Evolutionary conservation across 2,329 filamentous ascomycete genomes (phyloP).

Genomic region (Sclerotiophoma versabilis): DNA sequence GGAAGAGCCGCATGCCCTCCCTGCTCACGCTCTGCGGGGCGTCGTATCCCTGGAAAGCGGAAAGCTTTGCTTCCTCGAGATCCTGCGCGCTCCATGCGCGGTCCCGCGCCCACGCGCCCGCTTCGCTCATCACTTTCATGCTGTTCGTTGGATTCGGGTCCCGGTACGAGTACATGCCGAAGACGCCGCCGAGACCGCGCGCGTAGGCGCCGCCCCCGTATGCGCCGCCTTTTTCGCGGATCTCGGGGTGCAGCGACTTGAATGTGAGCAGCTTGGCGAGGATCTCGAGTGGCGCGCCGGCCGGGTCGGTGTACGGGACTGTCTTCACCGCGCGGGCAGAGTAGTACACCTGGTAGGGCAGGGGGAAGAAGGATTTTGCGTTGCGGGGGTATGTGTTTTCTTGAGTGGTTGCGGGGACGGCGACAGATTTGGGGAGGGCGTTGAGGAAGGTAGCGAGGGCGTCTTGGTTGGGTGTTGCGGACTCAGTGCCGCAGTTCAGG

Average conservation of each 20-base stretch:
- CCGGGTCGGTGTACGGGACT: slow-evolving; percentile 77
- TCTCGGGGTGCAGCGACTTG: slow-evolving; percentile 96
- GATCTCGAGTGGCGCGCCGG: slow-evolving; percentile 83
- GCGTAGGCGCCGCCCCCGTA: slow-evolving; percentile 93
- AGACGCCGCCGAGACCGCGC: slow-evolving; percentile 79
- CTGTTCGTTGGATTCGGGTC: slow-evolving; percentile 95
- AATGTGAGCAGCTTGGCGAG: slow-evolving; percentile 92
- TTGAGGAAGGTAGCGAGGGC: slow-evolving; percentile 75
- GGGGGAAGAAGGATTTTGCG: slow-evolving; percentile 83
- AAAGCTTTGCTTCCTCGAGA: slow-evolving; percentile 94
- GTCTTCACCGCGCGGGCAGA: slow-evolving; percentile 83
- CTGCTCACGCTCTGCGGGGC: slow-evolving; percentile 85
- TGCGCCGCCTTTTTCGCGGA: slow-evolving; percentile 95
- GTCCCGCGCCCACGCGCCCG: slow-evolving; percentile 82
- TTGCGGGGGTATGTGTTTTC: slow-evolving; percentile 51
- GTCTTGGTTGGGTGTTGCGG: slow-evolving; percentile 71
- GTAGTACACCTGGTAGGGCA: slow-evolving; percentile 98
- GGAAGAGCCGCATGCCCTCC: slow-evolving; percentile 85
- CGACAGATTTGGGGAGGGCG: slow-evolving; percentile 57
- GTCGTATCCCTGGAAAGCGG: slow-evolving; percentile 90
- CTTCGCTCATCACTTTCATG: slow-evolving; percentile 80
- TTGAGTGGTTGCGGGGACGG: slow-evolving; percentile 38
- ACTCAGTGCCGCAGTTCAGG: slow-evolving; percentile 83
- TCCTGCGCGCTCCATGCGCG: slow-evolving; percentile 83
- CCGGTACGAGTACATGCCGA: slow-evolving; percentile 95